phyloP scores from a whole-genome alignment of 371 early-diverging fungal genomes.

The Dichotomocladium elegans region DNA sequence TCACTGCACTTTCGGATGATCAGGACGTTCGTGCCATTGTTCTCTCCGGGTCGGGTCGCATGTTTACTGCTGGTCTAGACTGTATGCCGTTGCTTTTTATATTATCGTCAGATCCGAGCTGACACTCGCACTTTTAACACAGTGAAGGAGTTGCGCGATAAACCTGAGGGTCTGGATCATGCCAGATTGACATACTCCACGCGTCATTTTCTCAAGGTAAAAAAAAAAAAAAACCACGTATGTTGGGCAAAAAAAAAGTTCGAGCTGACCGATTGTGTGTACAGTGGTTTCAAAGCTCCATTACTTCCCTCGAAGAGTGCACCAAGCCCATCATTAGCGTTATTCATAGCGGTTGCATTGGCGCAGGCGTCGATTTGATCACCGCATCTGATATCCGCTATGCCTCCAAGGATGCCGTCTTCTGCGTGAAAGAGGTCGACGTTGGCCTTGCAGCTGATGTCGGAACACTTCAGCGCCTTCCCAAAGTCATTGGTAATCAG shows the following conservation, averaged over 20 bases:
- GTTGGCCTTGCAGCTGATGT: conserved; percentile 88
- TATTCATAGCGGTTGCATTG: conserved; percentile 87
- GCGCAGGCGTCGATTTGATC: conserved; percentile 86
- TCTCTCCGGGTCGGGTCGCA: conserved; percentile 66
- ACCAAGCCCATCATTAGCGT: conserved; percentile 87
- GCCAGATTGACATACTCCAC: conserved; percentile 47
- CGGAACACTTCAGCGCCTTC: conserved; percentile 91
- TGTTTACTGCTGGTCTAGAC: conserved; percentile 91
- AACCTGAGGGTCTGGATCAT: conserved; percentile 25
- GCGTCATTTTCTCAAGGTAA: conserved; percentile 42
- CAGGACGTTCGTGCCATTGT: conserved; percentile 67
- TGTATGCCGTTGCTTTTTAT: no score
- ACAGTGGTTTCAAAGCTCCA: conserved; percentile 54
- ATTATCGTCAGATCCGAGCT: no score
- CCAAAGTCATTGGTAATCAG: conserved; percentile 90
- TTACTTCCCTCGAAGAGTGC: conserved; percentile 80
- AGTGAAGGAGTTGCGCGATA: conserved; percentile 9
- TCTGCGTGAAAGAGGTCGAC: conserved; percentile 90
- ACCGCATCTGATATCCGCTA: conserved; percentile 93
- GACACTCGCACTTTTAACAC: no score
- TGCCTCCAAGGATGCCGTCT: conserved; percentile 74
- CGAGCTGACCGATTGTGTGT: no score
- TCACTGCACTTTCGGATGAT: conserved; percentile 56
- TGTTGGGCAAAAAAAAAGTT: conserved; percentile 15
- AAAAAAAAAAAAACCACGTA: neutral